A percentile compares a stretch with the other conserved stretches of the same genome.
phyloP scores from a whole-genome alignment of 768 basidiomycete genomes.

The Tremella mesenterica region DNA sequence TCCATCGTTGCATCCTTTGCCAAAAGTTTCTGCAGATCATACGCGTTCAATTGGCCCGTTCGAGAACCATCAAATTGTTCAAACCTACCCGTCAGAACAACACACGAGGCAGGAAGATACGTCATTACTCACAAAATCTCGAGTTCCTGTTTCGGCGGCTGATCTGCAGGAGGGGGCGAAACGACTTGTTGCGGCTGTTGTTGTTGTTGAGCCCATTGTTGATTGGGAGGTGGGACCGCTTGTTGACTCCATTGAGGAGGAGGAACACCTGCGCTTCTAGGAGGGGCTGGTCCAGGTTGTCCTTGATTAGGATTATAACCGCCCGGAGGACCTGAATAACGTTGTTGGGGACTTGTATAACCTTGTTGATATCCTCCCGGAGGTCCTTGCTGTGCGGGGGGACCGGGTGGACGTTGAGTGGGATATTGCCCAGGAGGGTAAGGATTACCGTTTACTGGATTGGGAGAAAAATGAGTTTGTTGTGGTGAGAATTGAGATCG shows the following conservation, averaged over 20 bases:
- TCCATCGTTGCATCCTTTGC: conserved; percentile 42
- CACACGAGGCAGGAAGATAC: no score
- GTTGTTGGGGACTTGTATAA: conserved; percentile 3
- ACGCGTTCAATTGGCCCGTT: conserved; percentile 36
- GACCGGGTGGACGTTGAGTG: conserved; percentile 2
- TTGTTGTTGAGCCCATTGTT: conserved; percentile 5
- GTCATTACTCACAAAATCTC: conserved; percentile 31
- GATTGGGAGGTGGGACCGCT: conserved; percentile 10
- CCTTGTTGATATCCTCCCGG: conserved; percentile 6
- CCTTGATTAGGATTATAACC: neutral
- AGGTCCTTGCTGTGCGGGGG: conserved; percentile 5
- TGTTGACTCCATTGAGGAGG: conserved; percentile 13
- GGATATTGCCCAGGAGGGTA: neutral
- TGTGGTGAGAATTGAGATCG: no score
- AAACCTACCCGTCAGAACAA: conserved; percentile 30
- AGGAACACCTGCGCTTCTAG: conserved; percentile 5
- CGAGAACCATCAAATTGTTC: conserved; percentile 34
- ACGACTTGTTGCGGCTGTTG: conserved; percentile 2
- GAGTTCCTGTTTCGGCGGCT: conserved; percentile 22
- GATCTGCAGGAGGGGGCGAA: conserved; percentile 6
- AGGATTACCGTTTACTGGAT: no score
- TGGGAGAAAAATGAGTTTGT: no score
- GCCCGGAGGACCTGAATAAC: neutral
- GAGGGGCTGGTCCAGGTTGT: no score
- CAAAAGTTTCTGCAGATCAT: conserved; percentile 38